Base-by-base conservation (phyloP, 2,329 filamentous ascomycete genomes). In the Alternaria metachromatica region DNA sequence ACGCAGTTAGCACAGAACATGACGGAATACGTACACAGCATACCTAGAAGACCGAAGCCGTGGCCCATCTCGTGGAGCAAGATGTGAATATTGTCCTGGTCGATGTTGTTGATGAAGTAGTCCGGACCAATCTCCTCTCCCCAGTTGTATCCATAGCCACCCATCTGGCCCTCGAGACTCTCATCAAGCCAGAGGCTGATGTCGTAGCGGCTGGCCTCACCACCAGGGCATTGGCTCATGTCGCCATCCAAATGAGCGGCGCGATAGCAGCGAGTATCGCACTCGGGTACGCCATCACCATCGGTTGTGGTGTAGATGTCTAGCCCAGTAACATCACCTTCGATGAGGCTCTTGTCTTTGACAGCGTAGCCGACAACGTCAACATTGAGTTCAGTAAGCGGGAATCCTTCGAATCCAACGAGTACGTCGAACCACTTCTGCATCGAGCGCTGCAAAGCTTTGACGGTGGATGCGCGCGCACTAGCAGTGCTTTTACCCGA, bases 111-210 rank as follows among this genome's bases (percentile, higher is more conserved):
- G 64, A 84, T 72, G 60, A 84, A 81, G 66, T 83, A 83, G 60
- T 84, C 81, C 3, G 74, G 77, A 3, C 81, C 82, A 21, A 84
- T 73, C 5, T 82, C 71, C 64, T 84, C 78, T 9, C 83, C 83
- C 82, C 82, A 84, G 55, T 84, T 82, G 50, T 83, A 83, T 58
- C 83, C 83, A 3, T 80, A 79, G 55, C 83, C 83, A 3, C 65
- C 71, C 30, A 69, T 55, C 21, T 68, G 44, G 20, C 82, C 83
- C 5, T 67, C 21, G 61, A 85, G 76, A 4, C 80, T 81, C 30
- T 82, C 77, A 0, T 83, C 84, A n/a, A 85, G 76, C 83, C 83
- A 84, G 28, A 85, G 78, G 6, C 63, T 66, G 54, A 72, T 70
- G 45, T 70, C 72, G 66, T 83, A 85, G 68, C 83, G 82, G 20